Percentiles rank a stretch among this genome's conserved stretches.
Conservation (phyloP, 1,284 basidiomycete species). For the Neonothopanus nambi region DNA sequence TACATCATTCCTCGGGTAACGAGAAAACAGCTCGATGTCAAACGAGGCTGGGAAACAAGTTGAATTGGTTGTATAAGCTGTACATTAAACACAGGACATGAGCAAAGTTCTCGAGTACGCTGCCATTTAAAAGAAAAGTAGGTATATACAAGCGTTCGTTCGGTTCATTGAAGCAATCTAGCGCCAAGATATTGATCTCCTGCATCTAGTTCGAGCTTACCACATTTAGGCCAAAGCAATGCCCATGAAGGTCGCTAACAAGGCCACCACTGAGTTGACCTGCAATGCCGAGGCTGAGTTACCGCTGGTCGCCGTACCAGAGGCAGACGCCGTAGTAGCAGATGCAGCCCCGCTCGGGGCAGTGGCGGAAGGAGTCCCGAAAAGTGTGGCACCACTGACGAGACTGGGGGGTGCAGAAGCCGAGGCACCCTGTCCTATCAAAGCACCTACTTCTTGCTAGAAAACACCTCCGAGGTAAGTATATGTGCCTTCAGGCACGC, state of each 20-base stretch:
- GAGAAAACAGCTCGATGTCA: no score
- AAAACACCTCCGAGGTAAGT: not conserved
- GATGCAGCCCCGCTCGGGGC: slow-evolving; percentile 5
- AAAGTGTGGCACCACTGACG: slow-evolving; percentile 28
- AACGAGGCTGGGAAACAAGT: no score
- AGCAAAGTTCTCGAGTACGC: no score
- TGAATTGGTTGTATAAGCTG: no score
- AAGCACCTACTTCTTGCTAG: slow-evolving; percentile 39
- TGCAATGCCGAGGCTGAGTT: not conserved
- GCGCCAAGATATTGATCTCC: not conserved
- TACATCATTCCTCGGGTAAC: no score
- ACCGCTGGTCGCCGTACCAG: no score
- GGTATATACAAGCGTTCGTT: no score
- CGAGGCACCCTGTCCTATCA: slow-evolving; percentile 45
- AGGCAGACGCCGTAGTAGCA: not conserved
- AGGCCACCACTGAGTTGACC: not conserved
- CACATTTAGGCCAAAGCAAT: slow-evolving; percentile 3
- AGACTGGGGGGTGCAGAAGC: slow-evolving; percentile 42
- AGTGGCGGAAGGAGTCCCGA: slow-evolving; percentile 27
- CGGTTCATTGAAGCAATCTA: not conserved
- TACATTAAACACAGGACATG: no score
- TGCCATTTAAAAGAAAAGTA: no score
- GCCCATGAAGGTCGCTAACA: slow-evolving; percentile 4
- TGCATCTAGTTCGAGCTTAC: no score
- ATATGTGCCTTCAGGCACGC: not conserved